These are phyloP conservation scores for Nasturtium officinale DNA, from an alignment of 345 rosid species.

Conservation along the genomic window DNA sequence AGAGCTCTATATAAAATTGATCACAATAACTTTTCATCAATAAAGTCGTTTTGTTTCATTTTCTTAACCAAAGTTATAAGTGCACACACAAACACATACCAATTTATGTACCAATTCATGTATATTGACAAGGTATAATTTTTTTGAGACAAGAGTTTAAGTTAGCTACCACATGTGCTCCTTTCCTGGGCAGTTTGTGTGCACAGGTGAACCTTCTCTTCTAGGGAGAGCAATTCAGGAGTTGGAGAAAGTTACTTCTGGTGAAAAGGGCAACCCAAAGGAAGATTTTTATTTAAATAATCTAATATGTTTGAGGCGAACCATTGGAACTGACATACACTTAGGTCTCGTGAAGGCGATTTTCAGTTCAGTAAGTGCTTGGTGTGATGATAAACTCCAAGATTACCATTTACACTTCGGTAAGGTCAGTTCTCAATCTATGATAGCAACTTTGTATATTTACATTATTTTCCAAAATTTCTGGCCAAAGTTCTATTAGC, in stretches of 20 bases:
- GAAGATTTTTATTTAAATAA: constrained; percentile 62
- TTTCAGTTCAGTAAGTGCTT: constrained; percentile 61
- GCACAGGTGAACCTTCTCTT: constrained; percentile 69
- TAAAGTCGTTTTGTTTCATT: neutral
- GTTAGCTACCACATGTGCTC: constrained; percentile 18
- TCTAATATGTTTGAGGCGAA: constrained; percentile 60
- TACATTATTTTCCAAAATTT: neutral
- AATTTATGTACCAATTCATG: no score
- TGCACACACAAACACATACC: no score
- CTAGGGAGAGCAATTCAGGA: constrained; percentile 60
- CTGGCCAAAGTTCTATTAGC: constrained; percentile 18
- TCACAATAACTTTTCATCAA: neutral
- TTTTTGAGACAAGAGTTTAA: constrained; percentile 24
- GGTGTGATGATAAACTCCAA: constrained; percentile 75
- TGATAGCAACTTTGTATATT: neutral
- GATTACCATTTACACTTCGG: constrained; percentile 86
- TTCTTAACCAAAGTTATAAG: neutral
- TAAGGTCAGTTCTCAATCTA: constrained; percentile 58
- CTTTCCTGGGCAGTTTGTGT: constrained; percentile 64
- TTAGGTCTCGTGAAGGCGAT: constrained; percentile 60
- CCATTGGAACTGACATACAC: constrained; percentile 46
- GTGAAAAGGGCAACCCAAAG: constrained; percentile 52
- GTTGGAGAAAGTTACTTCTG: constrained; percentile 58
- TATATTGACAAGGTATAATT: no score
- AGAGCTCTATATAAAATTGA: constrained; percentile 11